Evolutionary conservation across 345 rosid genomes (phyloP).

Genomic region (Capsella bursapastoris): DNA sequence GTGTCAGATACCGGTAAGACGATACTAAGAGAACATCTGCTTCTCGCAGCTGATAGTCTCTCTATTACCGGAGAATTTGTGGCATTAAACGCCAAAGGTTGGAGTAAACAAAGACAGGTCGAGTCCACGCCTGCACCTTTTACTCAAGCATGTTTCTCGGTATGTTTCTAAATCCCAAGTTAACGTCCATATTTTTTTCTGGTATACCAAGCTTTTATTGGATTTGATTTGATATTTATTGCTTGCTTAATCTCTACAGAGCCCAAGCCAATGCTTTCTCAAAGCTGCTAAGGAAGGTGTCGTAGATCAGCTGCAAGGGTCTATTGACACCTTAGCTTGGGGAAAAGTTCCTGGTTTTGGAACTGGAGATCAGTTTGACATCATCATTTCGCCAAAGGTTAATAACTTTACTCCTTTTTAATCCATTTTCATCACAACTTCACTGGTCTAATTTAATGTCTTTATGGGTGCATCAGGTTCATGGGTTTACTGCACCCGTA

Average conservation of each 20-base stretch:
- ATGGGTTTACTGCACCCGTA: slow-evolving; percentile 52
- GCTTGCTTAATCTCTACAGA: slow-evolving; percentile 51
- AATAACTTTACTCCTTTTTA: slow-evolving; percentile 31
- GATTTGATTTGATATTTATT: slow-evolving; percentile 2
- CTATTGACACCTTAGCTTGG: slow-evolving; percentile 86
- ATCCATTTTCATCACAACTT: slow-evolving; percentile 14
- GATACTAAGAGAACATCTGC: slow-evolving; percentile 71
- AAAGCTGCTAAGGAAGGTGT: slow-evolving; percentile 85
- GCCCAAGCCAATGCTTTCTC: slow-evolving; percentile 76
- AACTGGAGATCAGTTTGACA: slow-evolving; percentile 78
- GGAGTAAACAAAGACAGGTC: slow-evolving; percentile 64
- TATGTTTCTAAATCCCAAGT: slow-evolving; percentile 46
- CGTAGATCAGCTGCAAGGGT: slow-evolving; percentile 73
- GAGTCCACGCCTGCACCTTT: slow-evolving; percentile 73
- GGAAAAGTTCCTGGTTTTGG: slow-evolving; percentile 76
- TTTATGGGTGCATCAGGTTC: slow-evolving; percentile 48
- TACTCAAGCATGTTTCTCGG: slow-evolving; percentile 92
- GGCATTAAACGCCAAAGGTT: slow-evolving; percentile 73
- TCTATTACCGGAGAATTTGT: slow-evolving; percentile 93
- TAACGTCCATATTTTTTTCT: background rate
- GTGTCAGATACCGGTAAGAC: slow-evolving; percentile 78
- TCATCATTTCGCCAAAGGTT: slow-evolving; percentile 71
- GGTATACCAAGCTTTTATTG: background rate
- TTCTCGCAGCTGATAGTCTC: slow-evolving; percentile 66
- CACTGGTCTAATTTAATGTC: slow-evolving; percentile 13